Evolutionary conservation across 129 eudicot species (phyloP).

Genomic region (Helichrysum umbraculigerum): DNA sequence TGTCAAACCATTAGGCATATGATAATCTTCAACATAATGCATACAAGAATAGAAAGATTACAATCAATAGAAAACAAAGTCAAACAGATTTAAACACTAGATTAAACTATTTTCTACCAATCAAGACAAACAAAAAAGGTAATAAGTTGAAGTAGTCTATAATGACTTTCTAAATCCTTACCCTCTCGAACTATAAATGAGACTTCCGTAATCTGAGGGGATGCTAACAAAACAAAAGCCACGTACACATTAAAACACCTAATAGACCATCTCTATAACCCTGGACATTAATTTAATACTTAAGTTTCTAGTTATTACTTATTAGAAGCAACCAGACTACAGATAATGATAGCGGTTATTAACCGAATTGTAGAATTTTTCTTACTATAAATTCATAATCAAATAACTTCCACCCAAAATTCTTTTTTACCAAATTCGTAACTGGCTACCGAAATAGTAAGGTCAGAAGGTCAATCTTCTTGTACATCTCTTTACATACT

Average conservation of each 20-base stretch:
- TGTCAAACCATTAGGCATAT: background rate
- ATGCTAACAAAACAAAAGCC: background rate
- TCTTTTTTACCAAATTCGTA: background rate
- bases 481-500: background rate
- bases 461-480: background rate
- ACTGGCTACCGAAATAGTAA: background rate
- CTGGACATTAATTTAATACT: background rate
- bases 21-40: background rate
- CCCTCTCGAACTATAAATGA: background rate
- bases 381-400: background rate
- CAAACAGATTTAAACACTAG: conserved; percentile 3
- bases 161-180: conserved; percentile 14
- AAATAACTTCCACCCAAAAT: background rate
- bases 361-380: background rate
- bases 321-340: background rate
- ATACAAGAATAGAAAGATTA: conserved; percentile 1
- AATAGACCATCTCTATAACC: too few relatives aligned
- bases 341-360: background rate
- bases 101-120: background rate
- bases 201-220: background rate
- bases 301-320: background rate
- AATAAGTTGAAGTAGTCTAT: background rate
- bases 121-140: conserved; percentile 5
- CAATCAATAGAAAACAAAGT: background rate
- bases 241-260: background rate